Base-by-base conservation (phyloP, 345 rosid genomes). In the Chamaenerion angustifolium region DNA sequence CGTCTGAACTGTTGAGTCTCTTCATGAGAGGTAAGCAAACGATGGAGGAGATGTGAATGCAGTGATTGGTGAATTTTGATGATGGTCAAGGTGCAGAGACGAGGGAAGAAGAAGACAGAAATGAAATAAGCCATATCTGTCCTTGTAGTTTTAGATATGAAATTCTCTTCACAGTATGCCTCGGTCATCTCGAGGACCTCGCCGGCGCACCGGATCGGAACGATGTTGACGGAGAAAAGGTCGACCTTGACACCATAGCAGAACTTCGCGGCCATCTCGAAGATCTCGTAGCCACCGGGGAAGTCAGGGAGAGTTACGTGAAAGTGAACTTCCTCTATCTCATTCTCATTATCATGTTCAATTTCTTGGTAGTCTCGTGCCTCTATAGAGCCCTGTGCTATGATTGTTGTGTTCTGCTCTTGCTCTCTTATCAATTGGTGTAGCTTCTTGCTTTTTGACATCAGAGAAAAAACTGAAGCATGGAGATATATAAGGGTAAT, bases 211-310 rank as follows among this genome's bases (percentile, higher is more conserved):
- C 85, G 93, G 51, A 92, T 96, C 0, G 82, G 96, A 4, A 68
- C 88, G 10, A 68, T 82, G 47, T 64, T 75, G 62, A 77, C 68
- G 54, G 93, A 59, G 4, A 85, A 66, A 50, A 92, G 66, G 31
- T 83, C 98, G 60, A 84, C 43, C 64, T 80, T 92, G 49, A 87
- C 90, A 14, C 96, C 96, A 63, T 92, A 92, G 68, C 95, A 92
- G 76, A 84, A 92, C 80, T 84, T 92, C 10, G 93, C 87, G 16
- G 76, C 82, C 78, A 76, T 52, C 77, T 92, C 95, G 65, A 92
- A 92, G 10, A 87, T 66, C 50, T 82, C 87, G 12, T 95, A 82
- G 18, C 98, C 85, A 4, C 98, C 96, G 2, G 98, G 98, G 25
- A 92, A 87, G 37, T 77, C 93, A 45, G 63, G 68, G 11, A 92